Percentiles rank a stretch among this genome's conserved stretches.
These are phyloP conservation scores for Grosmannia huntii DNA, from an alignment of 2,329 filamentous ascomycete genomes.

Conservation along the genomic window DNA sequence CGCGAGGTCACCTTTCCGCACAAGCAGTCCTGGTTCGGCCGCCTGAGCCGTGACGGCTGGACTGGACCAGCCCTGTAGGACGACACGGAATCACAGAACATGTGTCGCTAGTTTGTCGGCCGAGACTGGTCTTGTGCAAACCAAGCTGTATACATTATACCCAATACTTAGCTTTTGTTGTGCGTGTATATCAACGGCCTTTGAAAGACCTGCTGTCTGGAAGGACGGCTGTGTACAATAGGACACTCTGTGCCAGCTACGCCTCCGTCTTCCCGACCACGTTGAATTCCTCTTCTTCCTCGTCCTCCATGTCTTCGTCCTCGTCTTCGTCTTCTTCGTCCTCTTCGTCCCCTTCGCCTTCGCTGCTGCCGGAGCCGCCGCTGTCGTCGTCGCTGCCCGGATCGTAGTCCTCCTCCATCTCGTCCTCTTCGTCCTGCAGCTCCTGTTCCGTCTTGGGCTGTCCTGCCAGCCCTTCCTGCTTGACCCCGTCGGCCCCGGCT, in stretches of 20 bases:
- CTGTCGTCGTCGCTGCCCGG: slow-evolving; percentile 48
- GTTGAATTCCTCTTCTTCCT: background rate
- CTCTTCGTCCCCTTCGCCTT: slow-evolving; percentile 38
- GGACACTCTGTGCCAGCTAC: background rate
- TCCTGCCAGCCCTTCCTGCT: no score
- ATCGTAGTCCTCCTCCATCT: slow-evolving; percentile 54
- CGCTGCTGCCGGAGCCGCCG: slow-evolving; percentile 39
- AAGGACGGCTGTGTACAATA: no score
- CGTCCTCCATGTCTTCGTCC: slow-evolving; percentile 11
- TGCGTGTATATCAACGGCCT: no score
- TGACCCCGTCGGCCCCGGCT: slow-evolving; percentile 12
- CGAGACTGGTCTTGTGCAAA: no score
- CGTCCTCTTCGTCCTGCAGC: slow-evolving; percentile 49
- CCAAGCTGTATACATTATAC: no score
- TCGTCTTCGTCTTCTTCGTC: slow-evolving; percentile 26
- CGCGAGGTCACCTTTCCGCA: slow-evolving; percentile 78
- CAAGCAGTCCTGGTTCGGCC: slow-evolving; percentile 82
- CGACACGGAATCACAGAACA: no score
- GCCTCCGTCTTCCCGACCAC: background rate
- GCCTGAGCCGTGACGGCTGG: slow-evolving; percentile 69
- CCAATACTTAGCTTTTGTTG: no score
- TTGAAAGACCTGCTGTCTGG: no score
- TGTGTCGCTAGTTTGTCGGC: no score
- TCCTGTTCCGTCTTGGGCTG: slow-evolving; percentile 36
- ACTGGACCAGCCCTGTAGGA: slow-evolving; percentile 49